These are phyloP conservation scores for Pterocarpus santalinus DNA, from an alignment of 306 rosid species.

Conservation along the genomic window DNA sequence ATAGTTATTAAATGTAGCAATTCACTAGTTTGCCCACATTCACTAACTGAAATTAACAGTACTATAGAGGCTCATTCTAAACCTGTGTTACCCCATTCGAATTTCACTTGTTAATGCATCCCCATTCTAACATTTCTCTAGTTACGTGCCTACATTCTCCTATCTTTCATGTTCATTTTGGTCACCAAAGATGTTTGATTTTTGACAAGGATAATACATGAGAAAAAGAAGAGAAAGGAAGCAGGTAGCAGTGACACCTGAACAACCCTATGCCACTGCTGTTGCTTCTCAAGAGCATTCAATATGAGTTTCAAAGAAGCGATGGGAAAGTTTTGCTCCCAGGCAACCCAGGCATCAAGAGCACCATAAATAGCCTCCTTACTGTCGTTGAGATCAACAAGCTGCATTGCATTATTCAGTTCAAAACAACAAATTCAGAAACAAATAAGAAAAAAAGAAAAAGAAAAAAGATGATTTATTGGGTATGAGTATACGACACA, in stretches of 20 bases:
- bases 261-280: slow-evolving; percentile 89
- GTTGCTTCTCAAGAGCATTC: slow-evolving; percentile 78
- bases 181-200: neutral
- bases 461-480: neutral
- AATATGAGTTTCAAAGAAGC: slow-evolving; percentile 66
- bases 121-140: neutral
- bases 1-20: no score
- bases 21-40: no score
- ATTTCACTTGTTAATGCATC: neutral
- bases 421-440: slow-evolving; percentile 32
- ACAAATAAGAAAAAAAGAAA: neutral
- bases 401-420: slow-evolving; percentile 59
- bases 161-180: neutral
- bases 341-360: slow-evolving; percentile 94
- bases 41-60: slow-evolving; percentile 1
- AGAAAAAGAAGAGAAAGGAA: slow-evolving; percentile 13
- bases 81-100: no score
- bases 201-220: neutral
- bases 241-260: slow-evolving; percentile 58
- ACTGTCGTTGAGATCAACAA: slow-evolving; percentile 71
- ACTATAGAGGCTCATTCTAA: neutral
- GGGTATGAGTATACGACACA: neutral
- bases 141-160: neutral
- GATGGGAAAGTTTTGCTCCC: slow-evolving; percentile 87
- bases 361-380: slow-evolving; percentile 89